These are phyloP conservation scores for Crepidotus variabilis DNA, from an alignment of 768 basidiomycete species.

Conservation along the genomic window DNA sequence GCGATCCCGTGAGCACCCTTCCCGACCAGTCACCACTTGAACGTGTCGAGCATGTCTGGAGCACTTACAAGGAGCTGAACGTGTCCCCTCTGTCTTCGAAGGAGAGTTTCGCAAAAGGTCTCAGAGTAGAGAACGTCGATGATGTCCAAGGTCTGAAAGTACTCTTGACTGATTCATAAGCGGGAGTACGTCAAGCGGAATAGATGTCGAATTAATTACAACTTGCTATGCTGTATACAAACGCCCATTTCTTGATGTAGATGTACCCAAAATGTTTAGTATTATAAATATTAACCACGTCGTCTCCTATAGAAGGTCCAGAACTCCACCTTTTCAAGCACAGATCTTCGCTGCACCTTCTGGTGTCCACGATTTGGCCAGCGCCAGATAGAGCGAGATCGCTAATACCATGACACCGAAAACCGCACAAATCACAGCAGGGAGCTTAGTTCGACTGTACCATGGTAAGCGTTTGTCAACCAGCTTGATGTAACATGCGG, in stretches of 20 bases:
- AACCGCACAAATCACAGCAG: constrained; percentile 63
- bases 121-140: constrained; percentile 57
- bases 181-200: background rate
- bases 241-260: background rate
- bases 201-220: constrained; percentile 13
- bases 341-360: constrained; percentile 66
- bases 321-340: constrained; percentile 42
- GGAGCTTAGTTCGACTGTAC: constrained; percentile 69
- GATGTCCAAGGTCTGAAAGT: constrained; percentile 51
- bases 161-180: background rate
- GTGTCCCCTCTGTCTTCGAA: constrained; percentile 71
- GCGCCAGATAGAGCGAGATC: constrained; percentile 72
- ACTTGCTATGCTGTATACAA: constrained; percentile 3
- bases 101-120: constrained; percentile 68
- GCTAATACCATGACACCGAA: constrained; percentile 80
- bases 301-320: background rate
- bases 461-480: constrained; percentile 52
- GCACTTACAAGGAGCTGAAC: constrained; percentile 50
- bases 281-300: background rate
- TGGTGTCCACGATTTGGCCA: constrained; percentile 74
- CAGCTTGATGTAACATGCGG: constrained; percentile 82
- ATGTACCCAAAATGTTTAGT: background rate
- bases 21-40: constrained; percentile 48
- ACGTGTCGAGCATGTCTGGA: constrained; percentile 70
- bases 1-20: constrained; percentile 48